Conservation (phyloP, 768 basidiomycete genomes). For the Coprinopsis strossmayeri region DNA sequence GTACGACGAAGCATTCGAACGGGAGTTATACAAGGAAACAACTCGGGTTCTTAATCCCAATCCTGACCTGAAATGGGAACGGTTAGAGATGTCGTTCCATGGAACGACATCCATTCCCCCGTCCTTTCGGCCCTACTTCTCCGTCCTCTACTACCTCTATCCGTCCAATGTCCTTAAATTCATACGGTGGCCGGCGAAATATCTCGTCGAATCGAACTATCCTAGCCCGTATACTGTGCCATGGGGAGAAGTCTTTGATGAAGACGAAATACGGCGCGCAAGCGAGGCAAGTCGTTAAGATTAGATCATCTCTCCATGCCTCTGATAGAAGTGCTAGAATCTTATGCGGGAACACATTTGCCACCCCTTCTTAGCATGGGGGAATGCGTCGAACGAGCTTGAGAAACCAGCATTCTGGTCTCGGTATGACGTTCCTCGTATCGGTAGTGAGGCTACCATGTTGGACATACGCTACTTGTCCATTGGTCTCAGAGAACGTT, state of each 20-base stretch:
- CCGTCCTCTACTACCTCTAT: slow-evolving; percentile 82
- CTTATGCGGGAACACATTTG: slow-evolving; percentile 66
- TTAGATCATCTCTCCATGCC: too few relatives aligned
- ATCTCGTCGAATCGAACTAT: slow-evolving; percentile 45
- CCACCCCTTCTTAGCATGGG: slow-evolving; percentile 67
- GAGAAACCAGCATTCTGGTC: slow-evolving; percentile 62
- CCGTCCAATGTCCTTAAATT: slow-evolving; percentile 85
- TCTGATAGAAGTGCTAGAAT: slow-evolving; percentile 44
- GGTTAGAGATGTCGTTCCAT: slow-evolving; percentile 56
- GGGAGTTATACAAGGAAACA: slow-evolving; percentile 32
- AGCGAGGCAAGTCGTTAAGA: slow-evolving; percentile 50
- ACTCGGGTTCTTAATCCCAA: slow-evolving; percentile 35
- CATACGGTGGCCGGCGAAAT: slow-evolving; percentile 59
- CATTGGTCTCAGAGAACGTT: slow-evolving; percentile 37
- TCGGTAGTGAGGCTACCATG: slow-evolving; percentile 64
- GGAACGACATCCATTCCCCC: slow-evolving; percentile 48
- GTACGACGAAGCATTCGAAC: slow-evolving; percentile 29
- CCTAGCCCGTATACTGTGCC: slow-evolving; percentile 57
- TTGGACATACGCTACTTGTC: slow-evolving; percentile 55
- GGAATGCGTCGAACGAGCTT: slow-evolving; percentile 59
- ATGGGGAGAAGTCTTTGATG: slow-evolving; percentile 68
- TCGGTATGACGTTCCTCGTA: slow-evolving; percentile 51
- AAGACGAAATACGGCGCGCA: slow-evolving; percentile 61
- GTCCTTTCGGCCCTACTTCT: slow-evolving; percentile 62
- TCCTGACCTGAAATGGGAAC: slow-evolving; percentile 61